Evolutionary conservation across 495 filamentous ascomycete species (phyloP), one percentile per base, ranked within the genome.

Genomic region (Neurospora sublineolata): DNA sequence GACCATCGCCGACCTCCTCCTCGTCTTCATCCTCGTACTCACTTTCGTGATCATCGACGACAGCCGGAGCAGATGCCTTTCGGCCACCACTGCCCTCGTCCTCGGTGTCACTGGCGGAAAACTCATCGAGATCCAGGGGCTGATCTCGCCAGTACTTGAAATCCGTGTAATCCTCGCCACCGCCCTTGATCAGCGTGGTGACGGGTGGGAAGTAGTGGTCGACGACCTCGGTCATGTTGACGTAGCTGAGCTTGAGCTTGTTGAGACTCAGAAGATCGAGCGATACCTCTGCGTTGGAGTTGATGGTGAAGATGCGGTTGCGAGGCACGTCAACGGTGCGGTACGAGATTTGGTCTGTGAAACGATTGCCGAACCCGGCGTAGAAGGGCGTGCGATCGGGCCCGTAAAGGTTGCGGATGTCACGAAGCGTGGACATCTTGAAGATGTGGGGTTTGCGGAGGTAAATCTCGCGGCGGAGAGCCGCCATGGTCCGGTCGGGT

Each of bases 391-490:
- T 90, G 70, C 89, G 84, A 33, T 91, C 89, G 2, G 86, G 86
- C n/a, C 87, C 89, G 77, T 97, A 99, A 2, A 99, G 88, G 67
- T 88, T 91, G 72, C 92, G 86, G 72, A 99, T 97, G 81, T 99
- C 95, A 30, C 95, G 89, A 46, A 99, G 82, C 73, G 96, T 98
- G 6, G 94, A 91, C 95, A 99, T 99, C 82, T 99, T 99, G 88
- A 99, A 99, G 4, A 98, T 93, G 77, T 99, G 94, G 0, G 95
- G 95, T 80, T 98, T 97, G 58, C 96, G 89, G 23, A 99, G 85
- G 76, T 99, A 99, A 12, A 99, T 89, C 79, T 99, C 95, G 44
- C 95, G 88, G 75, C 94, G 86, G 20, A 99, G 84, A 1, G 95
- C 96, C n/a, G 96, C 93, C 82, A 98, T 96, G 1, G 94, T 98